Percentiles rank a stretch among this genome's conserved stretches.
These are phyloP conservation scores for Rhizopogon sp. DNA, from an alignment of 768 basidiomycete genomes.

Conservation along the genomic window DNA sequence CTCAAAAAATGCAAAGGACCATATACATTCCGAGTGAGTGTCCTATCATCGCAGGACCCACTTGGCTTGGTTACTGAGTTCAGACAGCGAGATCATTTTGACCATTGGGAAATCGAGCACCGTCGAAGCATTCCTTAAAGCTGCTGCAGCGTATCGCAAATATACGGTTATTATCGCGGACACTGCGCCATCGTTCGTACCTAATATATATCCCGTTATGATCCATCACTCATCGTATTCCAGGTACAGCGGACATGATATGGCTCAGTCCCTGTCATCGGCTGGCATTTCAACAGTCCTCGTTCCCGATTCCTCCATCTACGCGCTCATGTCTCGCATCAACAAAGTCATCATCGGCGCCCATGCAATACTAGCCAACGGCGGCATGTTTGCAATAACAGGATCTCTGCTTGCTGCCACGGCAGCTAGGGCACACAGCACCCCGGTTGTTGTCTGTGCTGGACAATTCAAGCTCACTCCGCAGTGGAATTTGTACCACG, in stretches of 20 bases:
- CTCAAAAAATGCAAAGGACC: constrained; percentile 90
- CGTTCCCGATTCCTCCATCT: constrained; percentile 94
- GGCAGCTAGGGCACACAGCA: constrained; percentile 85
- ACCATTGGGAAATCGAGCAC: constrained; percentile 94
- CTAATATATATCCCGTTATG: background rate
- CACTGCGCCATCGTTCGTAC: constrained; percentile 83
- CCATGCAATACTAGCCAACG: constrained; percentile 95
- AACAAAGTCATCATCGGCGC: constrained; percentile 96
- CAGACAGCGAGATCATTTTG: constrained; percentile 82
- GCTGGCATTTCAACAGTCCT: constrained; percentile 90
- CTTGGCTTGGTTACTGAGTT: background rate
- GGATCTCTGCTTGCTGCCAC: constrained; percentile 83
- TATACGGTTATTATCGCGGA: constrained; percentile 97
- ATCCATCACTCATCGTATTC: background rate
- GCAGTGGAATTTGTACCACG: constrained; percentile 82
- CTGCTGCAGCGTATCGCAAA: constrained; percentile 84
- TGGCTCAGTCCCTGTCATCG: constrained; percentile 77
- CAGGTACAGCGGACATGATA: constrained; percentile 81
- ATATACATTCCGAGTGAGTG: constrained; percentile 95
- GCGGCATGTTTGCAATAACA: constrained; percentile 87
- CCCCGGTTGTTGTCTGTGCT: constrained; percentile 88
- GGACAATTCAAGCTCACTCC: constrained; percentile 98
- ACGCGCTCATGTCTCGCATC: constrained; percentile 92
- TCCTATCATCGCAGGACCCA: background rate
- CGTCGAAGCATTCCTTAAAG: constrained; percentile 89